Evolutionary conservation across 1,284 basidiomycete genomes (phyloP).

Genomic region (Marasmius tenuissimus): DNA sequence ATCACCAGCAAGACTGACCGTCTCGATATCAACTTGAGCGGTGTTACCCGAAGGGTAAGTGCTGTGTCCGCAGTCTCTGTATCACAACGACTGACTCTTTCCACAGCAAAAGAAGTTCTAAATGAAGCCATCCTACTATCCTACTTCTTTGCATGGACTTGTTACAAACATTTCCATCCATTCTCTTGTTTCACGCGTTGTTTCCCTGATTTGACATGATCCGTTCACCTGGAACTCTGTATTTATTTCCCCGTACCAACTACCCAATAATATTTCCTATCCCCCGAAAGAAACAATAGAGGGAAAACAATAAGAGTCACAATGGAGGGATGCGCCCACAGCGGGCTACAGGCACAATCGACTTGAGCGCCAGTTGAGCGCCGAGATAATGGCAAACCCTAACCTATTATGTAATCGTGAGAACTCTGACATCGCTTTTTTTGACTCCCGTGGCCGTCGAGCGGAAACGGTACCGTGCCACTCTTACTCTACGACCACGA

Average conservation of each 20-base stretch:
- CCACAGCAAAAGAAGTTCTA: constrained; percentile 3
- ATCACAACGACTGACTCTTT: too few relatives aligned
- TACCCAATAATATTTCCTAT: too few relatives aligned
- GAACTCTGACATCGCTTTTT: constrained; percentile 6
- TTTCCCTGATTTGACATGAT: too few relatives aligned
- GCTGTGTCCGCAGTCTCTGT: not conserved
- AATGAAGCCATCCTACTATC: not conserved
- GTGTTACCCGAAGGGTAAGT: constrained; percentile 70
- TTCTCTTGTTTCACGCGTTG: too few relatives aligned
- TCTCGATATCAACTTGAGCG: constrained; percentile 63
- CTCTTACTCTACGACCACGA: constrained; percentile 18
- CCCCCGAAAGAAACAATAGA: too few relatives aligned
- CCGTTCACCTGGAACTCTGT: too few relatives aligned
- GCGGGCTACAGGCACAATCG: too few relatives aligned
- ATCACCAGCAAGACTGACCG: constrained; percentile 70
- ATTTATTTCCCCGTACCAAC: too few relatives aligned
- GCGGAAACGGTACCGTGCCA: not conserved
- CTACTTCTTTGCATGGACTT: not conserved
- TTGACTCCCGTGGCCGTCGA: not conserved
- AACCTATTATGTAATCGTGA: not conserved
- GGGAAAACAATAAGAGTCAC: too few relatives aligned
- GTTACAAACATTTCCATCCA: too few relatives aligned
- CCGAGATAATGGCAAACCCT: not conserved
- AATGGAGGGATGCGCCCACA: too few relatives aligned
- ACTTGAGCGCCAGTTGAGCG: not conserved